These are phyloP conservation scores for Chionographis japonica DNA, from an alignment of 106 monocot species.

Conservation along the genomic window DNA sequence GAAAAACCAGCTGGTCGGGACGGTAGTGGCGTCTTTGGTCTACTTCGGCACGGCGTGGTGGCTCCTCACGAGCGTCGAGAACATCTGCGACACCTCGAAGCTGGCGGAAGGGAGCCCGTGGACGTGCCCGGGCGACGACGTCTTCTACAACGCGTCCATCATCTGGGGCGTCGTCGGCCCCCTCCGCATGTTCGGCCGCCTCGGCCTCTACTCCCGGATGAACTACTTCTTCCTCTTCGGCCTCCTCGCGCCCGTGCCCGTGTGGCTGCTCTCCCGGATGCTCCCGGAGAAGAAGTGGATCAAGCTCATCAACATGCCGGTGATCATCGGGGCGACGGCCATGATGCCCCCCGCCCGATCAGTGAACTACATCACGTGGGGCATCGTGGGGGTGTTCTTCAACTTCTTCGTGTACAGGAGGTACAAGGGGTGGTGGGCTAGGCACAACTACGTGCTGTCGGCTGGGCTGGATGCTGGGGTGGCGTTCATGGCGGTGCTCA, in stretches of 20 bases:
- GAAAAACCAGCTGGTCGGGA: not conserved
- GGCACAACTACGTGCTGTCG: slow-evolving; percentile 32
- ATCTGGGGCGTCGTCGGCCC: slow-evolving; percentile 9
- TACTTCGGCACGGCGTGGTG: not conserved
- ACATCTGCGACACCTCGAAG: not conserved
- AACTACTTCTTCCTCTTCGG: slow-evolving; percentile 29
- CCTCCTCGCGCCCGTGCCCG: slow-evolving; percentile 10
- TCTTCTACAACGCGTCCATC: slow-evolving; percentile 1
- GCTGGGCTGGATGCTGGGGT: slow-evolving; percentile 24
- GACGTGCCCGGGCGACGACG: slow-evolving; percentile 1
- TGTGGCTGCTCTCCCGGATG: slow-evolving; percentile 16
- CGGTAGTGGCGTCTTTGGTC: not conserved
- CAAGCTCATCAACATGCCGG: slow-evolving; percentile 28
- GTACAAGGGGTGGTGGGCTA: slow-evolving; percentile 32
- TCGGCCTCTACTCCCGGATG: slow-evolving; percentile 5
- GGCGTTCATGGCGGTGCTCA: slow-evolving; percentile 26
- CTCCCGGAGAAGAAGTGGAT: slow-evolving; percentile 37
- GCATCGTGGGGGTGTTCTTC: slow-evolving; percentile 23
- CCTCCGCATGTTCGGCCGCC: not conserved
- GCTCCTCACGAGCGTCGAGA: not conserved
- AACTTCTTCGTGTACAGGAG: slow-evolving; percentile 17
- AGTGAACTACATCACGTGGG: slow-evolving; percentile 30
- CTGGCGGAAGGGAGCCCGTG: not conserved
- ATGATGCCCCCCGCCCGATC: slow-evolving; percentile 20
- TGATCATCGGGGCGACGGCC: slow-evolving; percentile 11